Evolutionary conservation across 2,329 filamentous ascomycete species (phyloP).

Genomic region (Colletotrichum lini): DNA sequence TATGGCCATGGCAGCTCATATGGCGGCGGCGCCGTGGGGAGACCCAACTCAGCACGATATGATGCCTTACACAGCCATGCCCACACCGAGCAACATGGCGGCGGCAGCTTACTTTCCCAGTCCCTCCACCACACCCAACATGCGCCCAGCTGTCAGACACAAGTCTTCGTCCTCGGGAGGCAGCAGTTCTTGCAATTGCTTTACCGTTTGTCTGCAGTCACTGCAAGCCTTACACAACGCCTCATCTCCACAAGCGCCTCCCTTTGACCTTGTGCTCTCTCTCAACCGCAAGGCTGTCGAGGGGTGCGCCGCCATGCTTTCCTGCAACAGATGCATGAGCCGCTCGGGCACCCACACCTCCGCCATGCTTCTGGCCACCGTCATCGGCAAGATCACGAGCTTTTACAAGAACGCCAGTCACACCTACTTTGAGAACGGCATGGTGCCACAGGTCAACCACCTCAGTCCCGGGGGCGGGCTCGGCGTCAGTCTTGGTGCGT

Average conservation of each 20-base stretch:
- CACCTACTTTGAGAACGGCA: constrained; percentile 55
- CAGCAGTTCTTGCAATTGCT: constrained; percentile 60
- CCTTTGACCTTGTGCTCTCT: constrained; percentile 61
- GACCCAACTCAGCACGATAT: constrained; percentile 51
- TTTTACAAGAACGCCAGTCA: constrained; percentile 61
- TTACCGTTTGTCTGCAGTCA: constrained; percentile 61
- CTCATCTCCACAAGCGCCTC: constrained; percentile 54
- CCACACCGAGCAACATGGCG: constrained; percentile 53
- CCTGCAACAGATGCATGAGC: constrained; percentile 61
- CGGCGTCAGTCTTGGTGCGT: constrained; percentile 60
- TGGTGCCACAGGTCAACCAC: constrained; percentile 38
- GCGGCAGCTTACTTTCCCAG: constrained; percentile 57
- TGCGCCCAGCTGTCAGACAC: constrained; percentile 48
- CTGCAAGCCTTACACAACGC: constrained; percentile 63
- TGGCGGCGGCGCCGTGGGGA: constrained; percentile 47
- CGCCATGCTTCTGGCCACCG: constrained; percentile 64
- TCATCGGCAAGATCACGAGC: constrained; percentile 63
- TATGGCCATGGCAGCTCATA: constrained; percentile 48
- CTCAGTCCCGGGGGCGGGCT: constrained; percentile 45
- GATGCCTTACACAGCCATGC: constrained; percentile 52
- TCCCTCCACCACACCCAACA: constrained; percentile 55
- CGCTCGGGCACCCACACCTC: constrained; percentile 60
- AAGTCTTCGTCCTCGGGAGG: constrained; percentile 44
- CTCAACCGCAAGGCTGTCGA: constrained; percentile 65
- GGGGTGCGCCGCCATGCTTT: constrained; percentile 62